Conservation (phyloP, 805 yeast genomes). For the Ogataea kodamae region DNA sequence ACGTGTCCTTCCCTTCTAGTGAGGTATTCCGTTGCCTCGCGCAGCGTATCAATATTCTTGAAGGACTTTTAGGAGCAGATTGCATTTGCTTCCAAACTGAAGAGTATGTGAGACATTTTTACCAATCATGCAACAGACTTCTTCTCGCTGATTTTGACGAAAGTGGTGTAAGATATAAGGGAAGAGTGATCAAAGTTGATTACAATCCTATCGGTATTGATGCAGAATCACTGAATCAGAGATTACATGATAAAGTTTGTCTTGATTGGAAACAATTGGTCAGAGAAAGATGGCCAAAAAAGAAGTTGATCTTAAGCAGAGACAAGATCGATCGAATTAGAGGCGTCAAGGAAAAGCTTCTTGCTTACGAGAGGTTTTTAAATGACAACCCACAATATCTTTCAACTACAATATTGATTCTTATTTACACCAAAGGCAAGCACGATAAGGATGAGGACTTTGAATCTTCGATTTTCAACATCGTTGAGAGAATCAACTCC, state of each 20-base stretch:
- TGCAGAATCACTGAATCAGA: slow-evolving; percentile 49
- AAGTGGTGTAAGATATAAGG: slow-evolving; percentile 56
- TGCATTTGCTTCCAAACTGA: slow-evolving; percentile 85
- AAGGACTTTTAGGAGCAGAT: slow-evolving; percentile 87
- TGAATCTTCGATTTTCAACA: slow-evolving; percentile 68
- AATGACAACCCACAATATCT: slow-evolving; percentile 67
- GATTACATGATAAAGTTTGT: slow-evolving; percentile 46
- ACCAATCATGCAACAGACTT: slow-evolving; percentile 83
- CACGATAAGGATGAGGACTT: slow-evolving; percentile 53
- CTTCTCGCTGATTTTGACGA: slow-evolving; percentile 78
- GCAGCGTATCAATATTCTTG: slow-evolving; percentile 68
- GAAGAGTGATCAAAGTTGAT: slow-evolving; percentile 52
- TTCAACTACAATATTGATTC: slow-evolving; percentile 69
- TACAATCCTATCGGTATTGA: slow-evolving; percentile 80
- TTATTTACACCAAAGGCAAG: slow-evolving; percentile 66
- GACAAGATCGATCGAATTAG: slow-evolving; percentile 86
- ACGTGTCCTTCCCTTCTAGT: slow-evolving; percentile 91
- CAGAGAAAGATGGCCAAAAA: slow-evolving; percentile 72
- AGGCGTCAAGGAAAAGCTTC: slow-evolving; percentile 81
- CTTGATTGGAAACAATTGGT: slow-evolving; percentile 65
- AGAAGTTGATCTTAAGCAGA: slow-evolving; percentile 73
- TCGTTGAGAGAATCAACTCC: slow-evolving; percentile 84
- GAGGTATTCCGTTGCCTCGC: slow-evolving; percentile 95
- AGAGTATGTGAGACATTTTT: slow-evolving; percentile 90
- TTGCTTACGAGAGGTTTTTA: slow-evolving; percentile 82